Conservation (phyloP, 164 flowering plant species). For the Vitis rupestris region DNA sequence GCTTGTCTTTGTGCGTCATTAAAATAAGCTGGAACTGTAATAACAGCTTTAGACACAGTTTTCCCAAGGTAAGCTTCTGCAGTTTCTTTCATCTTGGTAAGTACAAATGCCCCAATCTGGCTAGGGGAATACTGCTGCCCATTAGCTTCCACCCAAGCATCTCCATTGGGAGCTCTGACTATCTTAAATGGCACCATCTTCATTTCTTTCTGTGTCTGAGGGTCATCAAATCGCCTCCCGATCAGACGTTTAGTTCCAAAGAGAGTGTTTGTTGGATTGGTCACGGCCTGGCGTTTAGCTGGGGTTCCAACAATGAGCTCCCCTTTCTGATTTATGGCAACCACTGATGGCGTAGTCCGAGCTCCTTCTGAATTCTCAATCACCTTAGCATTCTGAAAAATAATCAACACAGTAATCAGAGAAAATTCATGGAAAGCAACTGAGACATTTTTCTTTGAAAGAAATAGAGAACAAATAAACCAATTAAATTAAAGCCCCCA, state of each 20-base stretch:
- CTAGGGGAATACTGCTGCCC: slow-evolving; percentile 70
- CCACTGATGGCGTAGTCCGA: slow-evolving; percentile 69
- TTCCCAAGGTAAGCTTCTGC: slow-evolving; percentile 69
- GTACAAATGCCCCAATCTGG: slow-evolving; percentile 69
- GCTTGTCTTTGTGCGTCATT: slow-evolving; percentile 82
- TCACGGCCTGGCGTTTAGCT: slow-evolving; percentile 74
- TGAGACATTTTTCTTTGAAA: neutral
- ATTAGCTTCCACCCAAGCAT: slow-evolving; percentile 75
- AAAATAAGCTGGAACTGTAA: slow-evolving; percentile 74
- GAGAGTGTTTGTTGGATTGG: slow-evolving; percentile 62
- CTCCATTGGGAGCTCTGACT: slow-evolving; percentile 68
- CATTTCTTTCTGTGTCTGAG: slow-evolving; percentile 72
- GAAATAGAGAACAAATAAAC: neutral
- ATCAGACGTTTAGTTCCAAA: slow-evolving; percentile 66
- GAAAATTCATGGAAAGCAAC: too few relatives aligned
- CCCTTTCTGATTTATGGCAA: slow-evolving; percentile 59
- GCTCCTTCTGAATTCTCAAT: slow-evolving; percentile 77
- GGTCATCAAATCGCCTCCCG: slow-evolving; percentile 63
- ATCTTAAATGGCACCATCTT: slow-evolving; percentile 77
- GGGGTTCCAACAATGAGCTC: slow-evolving; percentile 66
- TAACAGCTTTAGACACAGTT: slow-evolving; percentile 54
- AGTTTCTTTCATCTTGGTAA: slow-evolving; percentile 77
- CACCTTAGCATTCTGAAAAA: slow-evolving; percentile 51
- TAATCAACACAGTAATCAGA: neutral
- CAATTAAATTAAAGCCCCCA: neutral